phyloP scores from a whole-genome alignment of 495 filamentous ascomycete species.

The Platismatia glauca region DNA sequence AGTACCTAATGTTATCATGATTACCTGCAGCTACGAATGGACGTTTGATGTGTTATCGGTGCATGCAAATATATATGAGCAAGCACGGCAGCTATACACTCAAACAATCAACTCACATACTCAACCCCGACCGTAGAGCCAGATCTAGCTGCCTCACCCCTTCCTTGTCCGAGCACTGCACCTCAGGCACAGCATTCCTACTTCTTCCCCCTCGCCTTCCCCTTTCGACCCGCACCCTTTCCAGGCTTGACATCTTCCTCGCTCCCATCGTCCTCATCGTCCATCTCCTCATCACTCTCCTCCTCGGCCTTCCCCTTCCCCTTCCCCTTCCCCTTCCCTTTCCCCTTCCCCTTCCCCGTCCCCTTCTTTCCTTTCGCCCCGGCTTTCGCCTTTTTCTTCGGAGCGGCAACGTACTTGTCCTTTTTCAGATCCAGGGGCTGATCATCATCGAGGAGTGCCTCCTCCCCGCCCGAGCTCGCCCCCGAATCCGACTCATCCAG shows the following conservation, averaged over 20 bases:
- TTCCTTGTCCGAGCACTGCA: no score
- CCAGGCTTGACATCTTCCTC: conserved; percentile 46
- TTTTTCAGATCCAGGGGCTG: conserved; percentile 74
- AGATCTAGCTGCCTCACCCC: no score
- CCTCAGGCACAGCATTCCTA: background rate
- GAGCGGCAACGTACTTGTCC: conserved; percentile 91
- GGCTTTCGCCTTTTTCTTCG: conserved; percentile 52
- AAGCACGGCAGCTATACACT: no score
- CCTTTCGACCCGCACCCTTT: conserved; percentile 40
- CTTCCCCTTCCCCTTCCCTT: conserved; percentile 49
- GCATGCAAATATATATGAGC: background rate
- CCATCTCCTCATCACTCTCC: conserved; percentile 39
- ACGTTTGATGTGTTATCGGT: background rate
- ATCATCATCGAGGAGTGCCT: conserved; percentile 50
- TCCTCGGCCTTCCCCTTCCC: conserved; percentile 44
- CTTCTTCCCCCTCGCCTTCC: conserved; percentile 37
- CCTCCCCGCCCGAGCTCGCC: conserved; percentile 49
- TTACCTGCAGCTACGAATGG: background rate
- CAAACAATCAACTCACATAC: no score
- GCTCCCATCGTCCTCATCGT: conserved; percentile 34
- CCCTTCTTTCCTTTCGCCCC: conserved; percentile 31
- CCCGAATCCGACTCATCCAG: conserved; percentile 84
- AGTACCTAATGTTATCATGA: no score
- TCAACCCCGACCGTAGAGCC: no score
- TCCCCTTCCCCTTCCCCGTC: conserved; percentile 41